Base-by-base conservation (phyloP, 2,329 filamentous ascomycete species). In the Phialophora verrucosa region DNA sequence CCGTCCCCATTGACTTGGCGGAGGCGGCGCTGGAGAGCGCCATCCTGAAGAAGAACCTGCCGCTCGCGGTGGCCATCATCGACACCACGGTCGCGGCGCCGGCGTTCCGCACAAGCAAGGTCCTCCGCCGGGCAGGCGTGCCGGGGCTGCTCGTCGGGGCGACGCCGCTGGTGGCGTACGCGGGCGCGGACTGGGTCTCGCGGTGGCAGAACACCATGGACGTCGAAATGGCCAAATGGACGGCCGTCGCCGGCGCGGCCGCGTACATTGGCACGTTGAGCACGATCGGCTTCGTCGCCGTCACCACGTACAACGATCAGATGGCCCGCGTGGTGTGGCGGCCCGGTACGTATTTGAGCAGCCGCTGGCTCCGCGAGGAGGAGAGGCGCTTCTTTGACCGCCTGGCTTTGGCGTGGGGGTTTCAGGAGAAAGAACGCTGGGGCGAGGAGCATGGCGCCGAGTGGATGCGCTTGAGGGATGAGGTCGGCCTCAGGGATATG, bases 321-420 rank as follows among this genome's bases (percentile, higher is more conserved):
- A 97, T 97, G 91, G 89, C 90, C 74, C 88, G 95, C 23, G 92
- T 98, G 4, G 93, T 92, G 1, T 99, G 95, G 95, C 84, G 90
- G 8, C 87, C 88, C 0, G 95, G 95, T 11, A 90, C 92, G 38
- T 90, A 91, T 25, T 80, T 98, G 69, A 85, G 90, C 68, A 86
- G 92, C 74, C 86, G 95, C 14, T 98, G 93, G 91, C 78, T 96
- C 62, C 85, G 92, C 38, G 95, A 98, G 77, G 93, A 97, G 70
- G 93, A 99, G 82, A 85, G 95, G 27, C 91, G 89, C 3, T 92
- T 93, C 0, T 82, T 97, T 70, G 95, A 99, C 80, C 88, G 87
- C 74, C 87, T 99, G 64, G 93, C 93, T 0, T 87, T 89, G 70
- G 90, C 92, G 0, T 99, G 95, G 92, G 95, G 95, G 0, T 99